Evolutionary conservation across 345 rosid genomes (phyloP).

Genomic region (Nephelium lappaceum): DNA sequence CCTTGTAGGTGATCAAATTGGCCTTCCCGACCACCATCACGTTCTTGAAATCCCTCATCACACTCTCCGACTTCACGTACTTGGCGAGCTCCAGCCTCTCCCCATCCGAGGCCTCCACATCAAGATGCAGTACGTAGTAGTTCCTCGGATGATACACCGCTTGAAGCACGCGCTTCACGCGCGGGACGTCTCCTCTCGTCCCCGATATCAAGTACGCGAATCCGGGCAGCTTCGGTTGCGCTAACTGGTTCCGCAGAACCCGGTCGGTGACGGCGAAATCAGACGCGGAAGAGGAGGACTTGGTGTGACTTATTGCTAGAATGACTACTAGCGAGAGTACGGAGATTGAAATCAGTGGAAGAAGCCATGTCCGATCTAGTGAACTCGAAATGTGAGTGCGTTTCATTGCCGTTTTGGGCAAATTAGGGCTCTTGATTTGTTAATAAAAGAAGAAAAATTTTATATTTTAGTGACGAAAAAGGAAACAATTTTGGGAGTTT

Average conservation of each 20-base stretch:
- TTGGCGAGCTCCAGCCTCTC: conserved; percentile 82
- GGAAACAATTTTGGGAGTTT: neutral
- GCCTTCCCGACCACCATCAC: conserved; percentile 87
- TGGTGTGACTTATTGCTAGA: conserved; percentile 36
- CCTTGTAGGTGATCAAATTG: conserved; percentile 77
- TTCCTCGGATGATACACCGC: conserved; percentile 84
- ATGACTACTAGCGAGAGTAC: conserved; percentile 44
- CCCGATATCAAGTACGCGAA: conserved; percentile 82
- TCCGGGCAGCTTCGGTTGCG: conserved; percentile 48
- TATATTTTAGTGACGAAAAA: neutral
- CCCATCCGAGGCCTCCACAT: conserved; percentile 76
- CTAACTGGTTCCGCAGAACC: conserved; percentile 19
- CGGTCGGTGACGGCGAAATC: conserved; percentile 15
- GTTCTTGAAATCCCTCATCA: conserved; percentile 54
- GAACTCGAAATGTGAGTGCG: conserved; percentile 49
- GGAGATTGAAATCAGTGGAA: conserved; percentile 35
- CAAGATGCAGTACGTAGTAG: conserved; percentile 78
- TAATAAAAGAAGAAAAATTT: too few species aligned
- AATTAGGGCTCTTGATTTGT: neutral
- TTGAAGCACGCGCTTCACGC: conserved; percentile 61
- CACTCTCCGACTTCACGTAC: conserved; percentile 67
- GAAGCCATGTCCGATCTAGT: conserved; percentile 50
- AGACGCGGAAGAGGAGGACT: conserved; percentile 36
- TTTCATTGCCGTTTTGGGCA: conserved; percentile 46
- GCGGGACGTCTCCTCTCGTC: conserved; percentile 67